Base-by-base conservation (phyloP, 2,329 filamentous ascomycete genomes). In the Eurotiales sp. region DNA sequence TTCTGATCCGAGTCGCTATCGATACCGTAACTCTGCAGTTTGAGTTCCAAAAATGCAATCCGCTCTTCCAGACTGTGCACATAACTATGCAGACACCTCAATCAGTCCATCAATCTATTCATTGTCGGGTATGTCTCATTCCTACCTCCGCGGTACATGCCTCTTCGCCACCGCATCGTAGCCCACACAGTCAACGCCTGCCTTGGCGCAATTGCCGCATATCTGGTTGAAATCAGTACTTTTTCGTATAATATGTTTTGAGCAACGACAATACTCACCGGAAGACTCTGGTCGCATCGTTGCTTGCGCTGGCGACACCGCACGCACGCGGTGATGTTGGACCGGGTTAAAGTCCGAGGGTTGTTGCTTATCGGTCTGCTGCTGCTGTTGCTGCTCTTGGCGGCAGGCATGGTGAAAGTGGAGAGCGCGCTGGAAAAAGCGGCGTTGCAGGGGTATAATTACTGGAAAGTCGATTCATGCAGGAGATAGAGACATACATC, bases 161-260 rank as follows among this genome's bases (percentile, higher is more conserved):
- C 39, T 21, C 39, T 41, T 41, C 10, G 39, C 39, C n/a, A 41
- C 39, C 19, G 39, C 39, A 41, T 41, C 39, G 23, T 41, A 41
- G 8, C 39, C 39, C 3, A 41, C 39, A n/a, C 39, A 41, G 10
- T 41, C 39, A 3, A 41, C 39, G 10, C 39, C 39, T 5, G 39
- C 39, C n/a, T 41, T 41, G 21, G 19, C 39, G 17, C 39, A 41
- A 25, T 22, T 22, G 14, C 23, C 19, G 15, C 39, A 41, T 41
- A 22, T 41, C 39, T 41, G 8, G n/a, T n/a, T n/a, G n/a, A n/a
- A n/a, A n/a, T n/a, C n/a, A n/a, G n/a, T n/a, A n/a, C n/a, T n/a
- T n/a, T n/a, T n/a, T n/a, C n/a, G n/a, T n/a, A n/a, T n/a, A n/a
- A n/a, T n/a, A n/a, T n/a, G n/a, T n/a, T n/a, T n/a, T n/a, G n/a